A percentile compares a stretch with the other conserved stretches of the same genome.
Evolutionary conservation across 805 yeast species (phyloP).

Genomic region (Saturnispora sanitii): DNA sequence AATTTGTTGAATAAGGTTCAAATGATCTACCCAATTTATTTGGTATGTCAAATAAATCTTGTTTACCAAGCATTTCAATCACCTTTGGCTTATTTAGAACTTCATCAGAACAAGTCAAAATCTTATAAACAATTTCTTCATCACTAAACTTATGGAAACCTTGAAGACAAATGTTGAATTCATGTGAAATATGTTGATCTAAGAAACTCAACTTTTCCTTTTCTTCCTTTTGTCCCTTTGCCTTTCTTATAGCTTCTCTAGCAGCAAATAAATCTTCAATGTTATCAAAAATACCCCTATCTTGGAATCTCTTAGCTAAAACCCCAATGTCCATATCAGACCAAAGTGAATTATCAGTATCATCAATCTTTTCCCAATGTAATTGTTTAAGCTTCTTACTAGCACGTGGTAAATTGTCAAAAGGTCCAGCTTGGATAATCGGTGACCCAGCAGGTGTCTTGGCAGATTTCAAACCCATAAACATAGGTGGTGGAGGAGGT

Average conservation of each 20-base stretch:
- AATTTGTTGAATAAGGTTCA: conserved; percentile 72
- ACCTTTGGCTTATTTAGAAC: conserved; percentile 62
- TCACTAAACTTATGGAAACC: conserved; percentile 55
- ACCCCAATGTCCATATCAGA: conserved; percentile 48
- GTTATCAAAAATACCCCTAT: conserved; percentile 73
- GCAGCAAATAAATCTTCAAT: conserved; percentile 86
- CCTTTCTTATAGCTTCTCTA: conserved; percentile 49
- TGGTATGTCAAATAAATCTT: conserved; percentile 67
- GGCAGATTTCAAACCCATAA: conserved; percentile 12
- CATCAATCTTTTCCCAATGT: conserved; percentile 93
- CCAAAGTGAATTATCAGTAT: conserved; percentile 84
- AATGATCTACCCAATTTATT: conserved; percentile 60
- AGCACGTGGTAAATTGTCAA: conserved; percentile 55
- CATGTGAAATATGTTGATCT: conserved; percentile 83
- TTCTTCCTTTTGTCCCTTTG: conserved; percentile 33
- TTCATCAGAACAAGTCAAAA: conserved; percentile 67
- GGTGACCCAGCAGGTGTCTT: conserved; percentile 15
- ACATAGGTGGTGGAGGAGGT: conserved; percentile 25
- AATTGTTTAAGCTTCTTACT: conserved; percentile 77
- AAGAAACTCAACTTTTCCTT: conserved; percentile 57
- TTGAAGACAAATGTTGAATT: conserved; percentile 88
- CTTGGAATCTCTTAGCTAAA: conserved; percentile 52
- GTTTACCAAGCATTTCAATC: conserved; percentile 73
- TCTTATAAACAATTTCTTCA: conserved; percentile 55
- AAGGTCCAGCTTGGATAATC: conserved; percentile 24